A percentile compares a stretch with the other conserved stretches of the same genome.
phyloP scores from a whole-genome alignment of 2,329 filamentous ascomycete species.

The Xylaria digitata region DNA sequence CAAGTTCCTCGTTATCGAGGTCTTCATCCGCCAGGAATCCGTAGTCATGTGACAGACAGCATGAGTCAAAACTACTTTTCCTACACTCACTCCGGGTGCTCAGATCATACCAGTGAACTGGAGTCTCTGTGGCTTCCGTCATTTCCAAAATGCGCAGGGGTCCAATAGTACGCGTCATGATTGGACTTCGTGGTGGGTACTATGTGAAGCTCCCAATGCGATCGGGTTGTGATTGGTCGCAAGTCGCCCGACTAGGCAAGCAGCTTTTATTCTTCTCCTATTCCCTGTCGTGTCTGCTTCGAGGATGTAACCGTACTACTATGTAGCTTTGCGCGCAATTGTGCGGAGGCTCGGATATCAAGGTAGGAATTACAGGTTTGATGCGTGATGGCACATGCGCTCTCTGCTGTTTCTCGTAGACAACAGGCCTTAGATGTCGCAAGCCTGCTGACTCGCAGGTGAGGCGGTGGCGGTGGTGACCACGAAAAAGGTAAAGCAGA shows the following conservation, averaged over 20 bases:
- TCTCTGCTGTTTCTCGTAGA: constrained; percentile 1
- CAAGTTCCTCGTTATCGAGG: not conserved
- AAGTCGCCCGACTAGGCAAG: constrained; percentile 42
- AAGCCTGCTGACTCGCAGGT: constrained; percentile 36
- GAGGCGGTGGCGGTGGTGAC: not conserved
- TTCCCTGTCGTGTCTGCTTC: constrained; percentile 22
- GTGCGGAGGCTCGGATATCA: not conserved
- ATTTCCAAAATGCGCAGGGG: constrained; percentile 46
- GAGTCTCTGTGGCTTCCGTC: constrained; percentile 42
- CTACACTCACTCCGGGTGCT: constrained; percentile 29
- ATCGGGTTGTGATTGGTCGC: constrained; percentile 47
- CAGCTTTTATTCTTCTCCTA: constrained; percentile 33
- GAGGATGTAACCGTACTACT: constrained; percentile 10
- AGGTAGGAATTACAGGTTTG: constrained; percentile 3
- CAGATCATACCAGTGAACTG: constrained; percentile 3
- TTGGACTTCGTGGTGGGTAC: constrained; percentile 43
- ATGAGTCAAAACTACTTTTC: constrained; percentile 40
- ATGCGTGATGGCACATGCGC: not conserved
- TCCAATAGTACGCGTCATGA: constrained; percentile 46
- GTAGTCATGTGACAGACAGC: constrained; percentile 32
- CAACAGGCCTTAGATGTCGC: constrained; percentile 18
- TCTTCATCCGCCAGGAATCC: constrained; percentile 8
- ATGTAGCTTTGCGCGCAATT: constrained; percentile 18
- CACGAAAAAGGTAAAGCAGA: constrained; percentile 25
- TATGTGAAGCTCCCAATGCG: constrained; percentile 46